Base-by-base conservation (phyloP, 2,329 filamentous ascomycete species). In the Lojkania enalia region DNA sequence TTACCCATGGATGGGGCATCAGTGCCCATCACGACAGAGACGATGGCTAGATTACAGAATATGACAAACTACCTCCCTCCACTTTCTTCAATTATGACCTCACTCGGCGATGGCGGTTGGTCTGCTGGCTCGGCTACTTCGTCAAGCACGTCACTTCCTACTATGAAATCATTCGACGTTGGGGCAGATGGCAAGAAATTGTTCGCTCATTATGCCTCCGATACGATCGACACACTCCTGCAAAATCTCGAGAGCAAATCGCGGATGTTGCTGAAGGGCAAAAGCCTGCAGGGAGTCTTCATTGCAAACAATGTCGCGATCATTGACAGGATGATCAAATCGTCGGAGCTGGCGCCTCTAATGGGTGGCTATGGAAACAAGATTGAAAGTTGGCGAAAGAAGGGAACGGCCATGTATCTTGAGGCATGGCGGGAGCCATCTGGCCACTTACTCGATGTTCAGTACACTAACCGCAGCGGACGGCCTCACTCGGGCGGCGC, bases 31-130 rank as follows among this genome's bases (percentile, higher is more conserved):
- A 89, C 94, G 0, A 79, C 83, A 1, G 89, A 96, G 63, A 89
- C 87, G 3, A 92, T 97, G 84, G 85, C 84, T 51, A 85, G 91
- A 20, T 75, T 99, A 13, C 87, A 94, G 58, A 86, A 86, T 12
- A 88, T 99, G 82, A 88, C 91, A 1, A 83, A 86, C 42, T 97
- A 96, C 69, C 78, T 95, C 16, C 81, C 85, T 5, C 90, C 94
- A 1, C 80, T 99, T 15, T 88, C 88, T 2, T 92, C 88, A 48
- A 89, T 99, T 56, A 85, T 99, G 77, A 85, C 94, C 20, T 96
- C 91, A 0, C 74, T 99, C 7, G 94, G 94, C 14, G 91, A 97
- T 59, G 90, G 91, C 1, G 92, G 92, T 25, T 99, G 94, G 94
- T 74, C 74, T 20, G 52, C 64, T 1, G 49, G 69, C 7, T 71